Base-by-base conservation (phyloP, 2,329 filamentous ascomycete species). In the Alternaria gansuensis region DNA sequence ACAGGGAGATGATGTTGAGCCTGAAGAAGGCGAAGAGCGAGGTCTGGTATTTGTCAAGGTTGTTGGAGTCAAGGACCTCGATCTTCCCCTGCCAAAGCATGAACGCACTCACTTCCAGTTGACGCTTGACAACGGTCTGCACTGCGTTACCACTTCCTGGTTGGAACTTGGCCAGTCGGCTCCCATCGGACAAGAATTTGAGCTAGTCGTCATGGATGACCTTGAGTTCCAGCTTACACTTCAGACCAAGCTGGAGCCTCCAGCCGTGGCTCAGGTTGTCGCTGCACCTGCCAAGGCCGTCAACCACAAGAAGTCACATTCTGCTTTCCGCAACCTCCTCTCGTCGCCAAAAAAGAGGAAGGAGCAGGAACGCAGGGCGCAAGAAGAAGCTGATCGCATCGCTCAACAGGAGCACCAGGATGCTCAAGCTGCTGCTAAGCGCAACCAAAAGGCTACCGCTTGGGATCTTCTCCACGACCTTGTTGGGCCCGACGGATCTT, bases 151-250 rank as follows among this genome's bases (percentile, higher is more conserved):
- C 0, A 99, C 95, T 3, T 90, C 93, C 0, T 97, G 93, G 91
- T 84, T 98, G 8, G 95, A 99, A 77, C 83, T 99, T 59, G 93
- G 92, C 21, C 90, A 91, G 68, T 94, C 91, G 59, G 94, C 95
- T 2, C 93, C 95, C 0, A 98, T 99, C 68, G 95, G 94, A 6
- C 95, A 99, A 74, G 95, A 99, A 76, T 99, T 99, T 70, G 95
- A 99, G 80, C 88, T 99, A 43, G 93, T 98, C 31, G 95, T 99
- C 26, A 89, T 96, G 49, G 95, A 97, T 68, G 95, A 99, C 69
- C 87, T 99, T n/a, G 95, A 99, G 77, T 99, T 99, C 81, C 95
- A 99, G 79, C 86, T 99, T 37, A 98, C 95, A 0, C 85, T 99
- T 13, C 96, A 97, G 67, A 96, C 96, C 65, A 97, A 97, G 81